Evolutionary conservation across 2,329 filamentous ascomycete species (phyloP), one percentile per base, ranked within the genome.

Genomic region (Fusarium cyanostomum): DNA sequence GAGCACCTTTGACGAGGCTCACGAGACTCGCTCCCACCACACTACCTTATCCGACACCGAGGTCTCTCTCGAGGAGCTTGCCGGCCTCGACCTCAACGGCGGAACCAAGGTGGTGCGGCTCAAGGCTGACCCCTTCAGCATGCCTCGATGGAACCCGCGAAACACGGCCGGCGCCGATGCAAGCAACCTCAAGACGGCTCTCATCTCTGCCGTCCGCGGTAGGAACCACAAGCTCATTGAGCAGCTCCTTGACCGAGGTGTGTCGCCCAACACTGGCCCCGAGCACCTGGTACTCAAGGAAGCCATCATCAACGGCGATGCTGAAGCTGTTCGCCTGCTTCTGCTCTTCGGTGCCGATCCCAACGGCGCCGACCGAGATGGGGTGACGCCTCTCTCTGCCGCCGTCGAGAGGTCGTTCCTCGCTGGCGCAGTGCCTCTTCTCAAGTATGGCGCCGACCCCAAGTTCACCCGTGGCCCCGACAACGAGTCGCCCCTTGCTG

Each of bases 371-470:
- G 84, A 86, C 62, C 75, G 73, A 24, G 75, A 82, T 15, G 81
- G 82, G 21, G 68, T 81, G 30, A 84, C 82, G 0, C 85, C 86
- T 3, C 77, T 88, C 3, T 78, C 78, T 48, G 81, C 74, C 13
- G 81, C 80, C 0, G 82, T 82, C 3, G 84, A 84, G 64, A 80
- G 80, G 58, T 80, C 79, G 0, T 86, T 85, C 69, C 71, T 84
- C 35, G 83, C 85, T 18, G 86, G 82, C 4, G 85, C 86, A 0
- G 82, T 83, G 27, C 76, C 84, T 46, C 80, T 91, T 5, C 79
- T 89, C 64, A 88, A 89, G 74, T 89, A 90, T 59, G 86, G 87
- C 10, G 85, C 85, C 13, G 85, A 86, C 69, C 81, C 82, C 9
- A 86, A 86, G 68, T 76, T 84, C 41, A 73, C 78, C 2, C 77